A percentile compares a stretch with the other conserved stretches of the same genome.
These are phyloP conservation scores for Alternaria viburni DNA, from an alignment of 2,329 filamentous ascomycete species.

Conservation along the genomic window DNA sequence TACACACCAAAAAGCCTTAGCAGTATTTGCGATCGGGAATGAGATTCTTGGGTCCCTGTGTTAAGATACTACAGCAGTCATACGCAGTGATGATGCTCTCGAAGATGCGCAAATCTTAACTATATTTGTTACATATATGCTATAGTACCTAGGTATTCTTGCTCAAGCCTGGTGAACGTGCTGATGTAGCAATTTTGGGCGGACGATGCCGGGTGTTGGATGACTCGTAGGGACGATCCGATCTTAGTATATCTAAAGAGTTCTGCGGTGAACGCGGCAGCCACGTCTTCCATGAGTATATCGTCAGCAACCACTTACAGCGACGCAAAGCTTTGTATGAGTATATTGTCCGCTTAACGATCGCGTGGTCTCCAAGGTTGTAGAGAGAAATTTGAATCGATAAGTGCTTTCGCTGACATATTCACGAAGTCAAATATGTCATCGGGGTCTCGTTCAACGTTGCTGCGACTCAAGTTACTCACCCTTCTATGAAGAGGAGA, in stretches of 20 bases:
- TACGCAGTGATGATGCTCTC: neutral
- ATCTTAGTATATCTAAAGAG: neutral
- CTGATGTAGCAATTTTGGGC: neutral
- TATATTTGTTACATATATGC: neutral
- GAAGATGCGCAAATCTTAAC: neutral
- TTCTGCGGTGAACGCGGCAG: neutral
- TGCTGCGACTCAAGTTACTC: no score
- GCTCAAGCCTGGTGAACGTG: neutral
- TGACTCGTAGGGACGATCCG: neutral
- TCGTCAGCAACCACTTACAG: neutral
- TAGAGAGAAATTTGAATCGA: neutral
- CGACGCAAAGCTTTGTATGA: neutral
- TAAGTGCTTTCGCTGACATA: neutral
- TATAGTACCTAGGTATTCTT: neutral
- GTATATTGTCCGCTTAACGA: accelerated
- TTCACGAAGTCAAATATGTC: neutral
- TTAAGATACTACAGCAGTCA: neutral
- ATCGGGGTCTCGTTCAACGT: no score
- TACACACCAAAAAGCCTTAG: accelerated
- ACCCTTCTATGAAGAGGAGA: no score
- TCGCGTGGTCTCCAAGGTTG: neutral
- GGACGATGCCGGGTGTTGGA: neutral
- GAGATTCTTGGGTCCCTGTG: accelerated
- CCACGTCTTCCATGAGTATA: neutral
- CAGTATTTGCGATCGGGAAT: accelerated